Evolutionary conservation across 257 asterid species (phyloP).

Genomic region (Solanum pimpinellifolium): DNA sequence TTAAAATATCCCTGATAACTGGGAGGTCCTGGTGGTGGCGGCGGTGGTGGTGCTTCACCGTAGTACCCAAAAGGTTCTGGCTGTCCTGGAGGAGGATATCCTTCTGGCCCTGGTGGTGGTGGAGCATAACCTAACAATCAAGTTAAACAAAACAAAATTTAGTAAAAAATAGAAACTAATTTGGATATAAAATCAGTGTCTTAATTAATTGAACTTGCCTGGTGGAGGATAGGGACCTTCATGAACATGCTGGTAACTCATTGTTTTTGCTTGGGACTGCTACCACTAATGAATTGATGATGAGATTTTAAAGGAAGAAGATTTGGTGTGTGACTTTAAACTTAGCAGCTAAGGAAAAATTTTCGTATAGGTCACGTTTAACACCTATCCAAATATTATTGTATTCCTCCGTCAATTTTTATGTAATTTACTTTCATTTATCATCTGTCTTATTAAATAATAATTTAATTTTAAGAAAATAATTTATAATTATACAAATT

Average conservation of each 20-base stretch:
- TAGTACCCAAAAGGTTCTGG: not conserved
- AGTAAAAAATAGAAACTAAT: not conserved
- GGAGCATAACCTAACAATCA: not conserved
- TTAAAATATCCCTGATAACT: not conserved
- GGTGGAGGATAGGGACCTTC: not conserved
- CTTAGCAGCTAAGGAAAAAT: not conserved
- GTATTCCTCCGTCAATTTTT: not conserved
- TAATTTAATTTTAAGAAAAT: too few relatives aligned
- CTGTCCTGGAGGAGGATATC: not conserved
- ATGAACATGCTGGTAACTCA: not conserved
- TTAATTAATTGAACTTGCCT: not conserved
- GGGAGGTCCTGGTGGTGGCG: not conserved
- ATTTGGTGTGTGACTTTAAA: not conserved
- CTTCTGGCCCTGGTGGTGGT: not conserved
- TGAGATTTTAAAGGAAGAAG: not conserved
- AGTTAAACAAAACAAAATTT: not conserved
- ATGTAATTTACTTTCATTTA: too few relatives aligned
- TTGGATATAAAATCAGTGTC: not conserved
- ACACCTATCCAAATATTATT: not conserved
- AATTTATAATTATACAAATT: too few relatives aligned
- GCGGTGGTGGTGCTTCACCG: not conserved
- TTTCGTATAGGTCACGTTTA: not conserved
- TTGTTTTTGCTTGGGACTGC: not conserved
- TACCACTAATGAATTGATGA: not conserved
- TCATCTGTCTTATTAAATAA: too few relatives aligned